These are phyloP conservation scores for Neoarthrinium moseri DNA, from an alignment of 2,329 filamentous ascomycete genomes.

Conservation along the genomic window DNA sequence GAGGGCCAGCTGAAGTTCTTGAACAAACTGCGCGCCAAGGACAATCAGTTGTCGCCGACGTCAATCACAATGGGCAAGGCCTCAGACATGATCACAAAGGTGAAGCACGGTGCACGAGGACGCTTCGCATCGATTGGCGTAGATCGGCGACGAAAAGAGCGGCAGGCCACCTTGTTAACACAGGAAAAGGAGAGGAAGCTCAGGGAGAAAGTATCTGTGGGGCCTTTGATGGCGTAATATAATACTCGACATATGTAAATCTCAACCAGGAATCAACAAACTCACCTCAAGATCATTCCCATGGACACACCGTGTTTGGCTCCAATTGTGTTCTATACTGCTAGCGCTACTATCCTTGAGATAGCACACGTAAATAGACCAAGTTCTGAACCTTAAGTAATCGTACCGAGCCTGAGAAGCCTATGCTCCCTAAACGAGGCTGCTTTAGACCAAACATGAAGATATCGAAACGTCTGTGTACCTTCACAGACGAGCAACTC, in stretches of 20 bases:
- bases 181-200: constrained; percentile 34
- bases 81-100: constrained; percentile 87
- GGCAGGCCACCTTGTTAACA: constrained; percentile 33
- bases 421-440: too few relatives aligned
- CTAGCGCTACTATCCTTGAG: too few relatives aligned
- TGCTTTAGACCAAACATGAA: too few relatives aligned
- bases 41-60: constrained; percentile 50
- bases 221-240: constrained; percentile 41
- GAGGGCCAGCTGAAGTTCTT: constrained; percentile 66
- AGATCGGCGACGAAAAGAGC: constrained; percentile 49
- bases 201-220: constrained; percentile 55
- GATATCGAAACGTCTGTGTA: too few relatives aligned
- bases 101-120: constrained; percentile 77
- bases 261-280: not conserved
- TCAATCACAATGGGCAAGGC: constrained; percentile 78
- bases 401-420: too few relatives aligned
- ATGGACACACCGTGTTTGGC: too few relatives aligned
- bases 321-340: too few relatives aligned
- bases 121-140: constrained; percentile 55
- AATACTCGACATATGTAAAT: constrained; percentile 7
- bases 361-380: too few relatives aligned
- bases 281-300: too few relatives aligned
- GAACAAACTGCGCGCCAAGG: constrained; percentile 59
- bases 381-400: too few relatives aligned
- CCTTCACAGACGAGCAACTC: too few relatives aligned